Evolutionary conservation across 345 rosid species (phyloP), one percentile per base, ranked within the genome.

Genomic region (Aquilaria sinensis): DNA sequence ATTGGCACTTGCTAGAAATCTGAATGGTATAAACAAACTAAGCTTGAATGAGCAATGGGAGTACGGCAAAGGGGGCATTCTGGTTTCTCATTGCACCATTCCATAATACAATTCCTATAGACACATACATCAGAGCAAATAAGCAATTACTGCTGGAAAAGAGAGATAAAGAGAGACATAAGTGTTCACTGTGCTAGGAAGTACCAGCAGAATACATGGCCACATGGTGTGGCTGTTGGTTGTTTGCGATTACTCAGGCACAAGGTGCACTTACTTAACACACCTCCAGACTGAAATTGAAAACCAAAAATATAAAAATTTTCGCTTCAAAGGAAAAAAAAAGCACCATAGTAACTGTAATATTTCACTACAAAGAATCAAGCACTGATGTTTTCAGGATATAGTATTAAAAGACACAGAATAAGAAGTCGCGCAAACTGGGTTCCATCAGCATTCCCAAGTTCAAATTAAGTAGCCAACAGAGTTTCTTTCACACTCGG

Each of bases 51-150:
- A 33, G 92, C 79, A 16, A 90, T 78, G 7, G 95, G 85, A 7
- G 96, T 81, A 10, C 97, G 96, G 77, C 96, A 94, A 29, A 94
- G 87, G 12, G 99, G 97, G 65, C 99, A 94, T 69, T 90, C 97
- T 0, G 87, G 96, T 83, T 90, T 94, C 71, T 94, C 99, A 16
- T 94, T 90, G 80, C 99, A 90, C 97, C 99, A 90, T 62, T 90
- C 97, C 89, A 88, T 90, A 45, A 94, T 88, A 80, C 99, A 94
- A 75, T 70, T 88, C 99, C 99, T 90, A 62, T 68, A 72, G 3
- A 53, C 31, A 7, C 11, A 23, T 50, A 7, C 11, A 23, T 50
- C 41, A 57, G 12, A 10, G 32, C n/a, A 2, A 11, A 46, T 46
- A 13, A 16, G 15, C 9, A 14, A 37, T 37, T 37, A 37, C 43